Evolutionary conservation across 169 alveolate species (phyloP).

Genomic region (Eimeria sp.): DNA sequence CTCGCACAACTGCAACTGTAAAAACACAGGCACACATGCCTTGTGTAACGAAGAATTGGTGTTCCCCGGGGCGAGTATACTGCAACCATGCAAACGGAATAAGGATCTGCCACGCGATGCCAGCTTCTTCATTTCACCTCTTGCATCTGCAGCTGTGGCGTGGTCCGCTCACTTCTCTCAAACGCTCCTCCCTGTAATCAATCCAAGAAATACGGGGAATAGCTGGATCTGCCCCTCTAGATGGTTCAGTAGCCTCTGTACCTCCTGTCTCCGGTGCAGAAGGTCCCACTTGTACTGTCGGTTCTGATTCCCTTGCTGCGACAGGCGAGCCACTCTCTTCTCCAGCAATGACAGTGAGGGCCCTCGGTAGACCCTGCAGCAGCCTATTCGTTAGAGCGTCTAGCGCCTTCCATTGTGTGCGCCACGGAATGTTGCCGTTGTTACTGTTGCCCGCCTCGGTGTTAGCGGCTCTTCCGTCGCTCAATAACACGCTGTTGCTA

Average conservation of each 20-base stretch:
- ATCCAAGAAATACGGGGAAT: conserved; percentile 27
- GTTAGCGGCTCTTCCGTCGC: not conserved
- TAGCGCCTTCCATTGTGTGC: conserved; percentile 61
- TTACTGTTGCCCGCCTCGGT: not conserved
- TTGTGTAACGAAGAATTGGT: not conserved
- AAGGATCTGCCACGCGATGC: not conserved
- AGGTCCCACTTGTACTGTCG: not conserved
- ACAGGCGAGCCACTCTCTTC: not conserved
- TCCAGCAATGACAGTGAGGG: conserved; percentile 69
- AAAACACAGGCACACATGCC: not conserved
- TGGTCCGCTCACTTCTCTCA: conserved; percentile 56
- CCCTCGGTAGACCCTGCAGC: conserved; percentile 62
- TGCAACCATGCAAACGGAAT: not conserved
- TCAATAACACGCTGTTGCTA: not conserved
- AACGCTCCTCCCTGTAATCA: conserved; percentile 57
- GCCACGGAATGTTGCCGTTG: conserved; percentile 50
- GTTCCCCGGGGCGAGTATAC: not conserved
- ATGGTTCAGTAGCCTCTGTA: not conserved
- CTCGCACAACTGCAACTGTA: conserved; percentile 47
- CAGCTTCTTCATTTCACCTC: not conserved
- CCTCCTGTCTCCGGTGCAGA: not conserved
- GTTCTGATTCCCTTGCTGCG: not conserved
- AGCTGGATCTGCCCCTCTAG: not conserved
- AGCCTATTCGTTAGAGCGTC: conserved; percentile 51
- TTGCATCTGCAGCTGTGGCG: not conserved